Conservation (phyloP, 2,329 filamentous ascomycete species). For the Pseudogymnoascus sp. region DNA sequence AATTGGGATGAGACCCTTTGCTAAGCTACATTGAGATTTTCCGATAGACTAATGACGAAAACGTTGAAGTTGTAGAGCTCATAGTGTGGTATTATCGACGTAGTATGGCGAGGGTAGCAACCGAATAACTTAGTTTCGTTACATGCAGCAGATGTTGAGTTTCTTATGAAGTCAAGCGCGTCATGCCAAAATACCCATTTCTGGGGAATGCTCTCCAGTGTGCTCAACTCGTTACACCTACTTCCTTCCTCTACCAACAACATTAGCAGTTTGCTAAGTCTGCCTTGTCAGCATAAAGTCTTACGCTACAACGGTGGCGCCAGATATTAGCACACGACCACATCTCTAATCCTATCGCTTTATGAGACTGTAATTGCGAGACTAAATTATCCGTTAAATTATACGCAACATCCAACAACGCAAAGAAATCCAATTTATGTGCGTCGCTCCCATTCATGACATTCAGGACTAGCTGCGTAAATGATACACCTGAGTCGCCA, state of each 20-base stretch:
- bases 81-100: not conserved
- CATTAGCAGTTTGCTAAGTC: not conserved
- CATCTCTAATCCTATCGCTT: too few relatives aligned
- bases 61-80: not conserved
- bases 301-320: slow-evolving; percentile 15
- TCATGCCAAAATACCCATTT: not conserved
- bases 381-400: not conserved
- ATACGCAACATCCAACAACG: slow-evolving; percentile 19
- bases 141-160: not conserved
- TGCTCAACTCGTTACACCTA: not conserved
- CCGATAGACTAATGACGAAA: not conserved
- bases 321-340: not conserved
- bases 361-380: too few relatives aligned
- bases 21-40: not conserved
- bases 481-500: not conserved
- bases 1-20: not conserved
- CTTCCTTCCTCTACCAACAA: not conserved
- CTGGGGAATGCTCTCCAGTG: not conserved
- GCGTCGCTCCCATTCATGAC: slow-evolving; percentile 20
- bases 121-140: not conserved
- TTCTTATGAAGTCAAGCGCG: not conserved
- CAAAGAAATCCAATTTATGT: slow-evolving; percentile 17
- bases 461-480: slow-evolving; percentile 1
- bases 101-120: not conserved
- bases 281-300: slow-evolving; percentile 9